A percentile compares a stretch with the other conserved stretches of the same genome.
Conservation (phyloP, 2,329 filamentous ascomycete genomes). For the Berkeleyomyces rouxiae region DNA sequence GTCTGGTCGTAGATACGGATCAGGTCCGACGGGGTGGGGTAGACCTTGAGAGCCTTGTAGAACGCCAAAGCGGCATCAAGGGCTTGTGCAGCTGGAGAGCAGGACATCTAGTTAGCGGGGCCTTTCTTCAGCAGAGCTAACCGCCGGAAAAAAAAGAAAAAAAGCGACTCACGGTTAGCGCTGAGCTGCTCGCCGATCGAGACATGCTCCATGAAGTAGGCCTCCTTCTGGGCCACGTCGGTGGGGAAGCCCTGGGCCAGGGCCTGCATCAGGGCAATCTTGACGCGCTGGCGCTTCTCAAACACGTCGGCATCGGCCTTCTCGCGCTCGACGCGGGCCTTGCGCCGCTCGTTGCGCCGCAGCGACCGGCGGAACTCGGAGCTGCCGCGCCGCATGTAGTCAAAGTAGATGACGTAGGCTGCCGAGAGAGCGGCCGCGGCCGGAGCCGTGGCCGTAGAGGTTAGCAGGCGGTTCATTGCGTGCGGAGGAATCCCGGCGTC, state of each 20-base stretch:
- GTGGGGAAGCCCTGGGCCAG: slow-evolving; percentile 83
- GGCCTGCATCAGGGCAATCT: slow-evolving; percentile 58
- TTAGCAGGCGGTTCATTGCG: background rate
- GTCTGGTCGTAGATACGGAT: slow-evolving; percentile 98
- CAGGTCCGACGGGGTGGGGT: slow-evolving; percentile 80
- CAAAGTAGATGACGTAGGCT: slow-evolving; percentile 55
- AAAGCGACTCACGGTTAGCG: slow-evolving; percentile 52
- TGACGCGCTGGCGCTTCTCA: slow-evolving; percentile 58
- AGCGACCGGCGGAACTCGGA: slow-evolving; percentile 49
- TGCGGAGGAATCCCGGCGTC: no score
- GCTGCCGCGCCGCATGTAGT: slow-evolving; percentile 46
- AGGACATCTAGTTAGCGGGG: background rate
- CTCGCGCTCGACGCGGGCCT: slow-evolving; percentile 55
- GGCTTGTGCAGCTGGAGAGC: slow-evolving; percentile 40
- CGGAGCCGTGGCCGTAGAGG: background rate
- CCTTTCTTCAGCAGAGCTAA: background rate
- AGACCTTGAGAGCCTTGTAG: slow-evolving; percentile 97
- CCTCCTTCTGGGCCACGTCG: slow-evolving; percentile 83
- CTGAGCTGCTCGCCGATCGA: slow-evolving; percentile 72
- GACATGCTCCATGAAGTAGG: slow-evolving; percentile 93
- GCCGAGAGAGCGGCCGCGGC: slow-evolving; percentile 6
- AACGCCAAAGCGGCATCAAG: slow-evolving; percentile 85
- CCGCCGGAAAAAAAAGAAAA: background rate
- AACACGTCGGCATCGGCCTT: slow-evolving; percentile 48
- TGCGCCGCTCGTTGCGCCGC: slow-evolving; percentile 59